Evolutionary conservation across 495 filamentous ascomycete genomes (phyloP).

Genomic region (Aspergillus conjunctus): DNA sequence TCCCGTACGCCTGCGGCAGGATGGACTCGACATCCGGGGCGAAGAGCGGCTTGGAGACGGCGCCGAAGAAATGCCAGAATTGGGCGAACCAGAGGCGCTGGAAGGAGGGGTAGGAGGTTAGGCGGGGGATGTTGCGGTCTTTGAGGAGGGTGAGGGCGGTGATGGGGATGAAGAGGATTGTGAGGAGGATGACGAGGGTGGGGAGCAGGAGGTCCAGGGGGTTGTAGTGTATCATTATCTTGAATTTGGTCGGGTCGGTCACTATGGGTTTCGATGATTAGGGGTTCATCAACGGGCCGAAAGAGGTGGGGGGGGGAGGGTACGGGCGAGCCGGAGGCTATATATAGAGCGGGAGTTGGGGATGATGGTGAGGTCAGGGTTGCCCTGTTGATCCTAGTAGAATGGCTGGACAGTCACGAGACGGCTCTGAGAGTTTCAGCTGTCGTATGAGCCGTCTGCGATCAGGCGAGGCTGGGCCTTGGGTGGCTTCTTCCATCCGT

Average conservation of each 20-base stretch:
- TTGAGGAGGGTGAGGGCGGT: constrained; percentile 6
- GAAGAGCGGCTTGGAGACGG: constrained; percentile 1
- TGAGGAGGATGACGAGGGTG: constrained; percentile 6
- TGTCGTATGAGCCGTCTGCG: background rate
- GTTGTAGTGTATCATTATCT: background rate
- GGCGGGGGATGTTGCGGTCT: background rate
- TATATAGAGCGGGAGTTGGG: too few relatives aligned
- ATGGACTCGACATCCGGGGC: constrained; percentile 1
- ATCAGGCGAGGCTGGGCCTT: background rate
- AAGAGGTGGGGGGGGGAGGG: too few relatives aligned
- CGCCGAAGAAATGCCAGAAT: constrained; percentile 17
- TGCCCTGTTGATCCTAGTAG: background rate
- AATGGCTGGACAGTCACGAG: background rate
- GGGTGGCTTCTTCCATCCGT: background rate
- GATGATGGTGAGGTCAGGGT: too few relatives aligned
- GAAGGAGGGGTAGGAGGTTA: constrained; percentile 1
- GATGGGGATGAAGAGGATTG: constrained; percentile 8
- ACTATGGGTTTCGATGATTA: background rate
- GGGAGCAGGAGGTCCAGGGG: constrained; percentile 14
- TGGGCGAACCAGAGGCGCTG: constrained; percentile 10
- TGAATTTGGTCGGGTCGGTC: background rate
- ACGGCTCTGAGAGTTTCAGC: background rate
- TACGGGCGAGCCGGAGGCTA: too few relatives aligned
- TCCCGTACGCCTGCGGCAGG: constrained; percentile 1
- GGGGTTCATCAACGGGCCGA: too few relatives aligned